Evolutionary conservation across 1,284 basidiomycete species (phyloP), one percentile per base, ranked within the genome.

Genomic region (Ustilago shanxiensis): DNA sequence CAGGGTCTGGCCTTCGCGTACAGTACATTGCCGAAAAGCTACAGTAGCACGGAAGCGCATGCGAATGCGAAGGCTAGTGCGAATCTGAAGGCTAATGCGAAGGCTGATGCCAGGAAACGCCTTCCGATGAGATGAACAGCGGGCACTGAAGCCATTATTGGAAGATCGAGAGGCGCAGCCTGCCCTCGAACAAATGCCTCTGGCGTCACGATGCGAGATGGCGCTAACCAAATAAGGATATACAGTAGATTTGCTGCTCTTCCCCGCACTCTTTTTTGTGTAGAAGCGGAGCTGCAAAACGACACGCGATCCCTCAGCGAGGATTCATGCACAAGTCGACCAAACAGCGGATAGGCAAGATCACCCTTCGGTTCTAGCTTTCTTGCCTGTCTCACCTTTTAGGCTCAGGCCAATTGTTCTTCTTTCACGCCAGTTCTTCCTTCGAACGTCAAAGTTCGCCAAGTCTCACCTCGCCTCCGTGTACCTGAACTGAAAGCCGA

Each of bases 201-300:
- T 28, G 47, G 10, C 22, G 31, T 33, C 14, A 26, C 26, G 26
- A 28, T 49, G 26, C 47, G 9, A 49, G 24, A 49, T 8, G 24
- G 47, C 47, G 47, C 47, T 49, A 49, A 49, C 47, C 47, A 49
- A 49, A 49, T 49, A 49, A 26, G 47, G 47, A 26, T 44, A 14
- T n/a, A 41, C 37, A 41, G 13, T 41, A 14, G 37, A n/a, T 6
- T 41, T 41, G 7, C 10, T 44, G 20, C 41, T 6, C 47, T 49
- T 49, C 47, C 47, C 24, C 47, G 2, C 47, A n/a, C n/a, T n/a
- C n/a, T n/a, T 4, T 11, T 26, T 14, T 4, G 13, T 16, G 9
- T n/a, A 9, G 24, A 24, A 49, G 22, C 24, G 47, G 47, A 29
- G 24, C 26, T 49, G 47, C 47, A 49, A 49, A 44, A 6, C 6